Evolutionary conservation across 2,329 filamentous ascomycete species (phyloP).

Genomic region (Lasiodiplodia sp.): DNA sequence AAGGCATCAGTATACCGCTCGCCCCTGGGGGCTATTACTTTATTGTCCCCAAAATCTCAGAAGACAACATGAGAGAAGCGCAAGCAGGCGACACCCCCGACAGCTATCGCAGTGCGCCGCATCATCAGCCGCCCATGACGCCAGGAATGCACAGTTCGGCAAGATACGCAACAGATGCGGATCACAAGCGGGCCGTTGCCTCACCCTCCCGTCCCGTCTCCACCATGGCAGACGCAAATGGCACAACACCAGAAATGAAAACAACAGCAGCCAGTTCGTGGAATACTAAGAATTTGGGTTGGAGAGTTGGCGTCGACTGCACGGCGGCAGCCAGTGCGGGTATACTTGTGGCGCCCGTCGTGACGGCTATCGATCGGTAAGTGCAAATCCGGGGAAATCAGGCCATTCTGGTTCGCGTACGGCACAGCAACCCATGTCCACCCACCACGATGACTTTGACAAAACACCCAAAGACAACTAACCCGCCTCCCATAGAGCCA

Average conservation of each 20-base stretch:
- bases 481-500: constrained; percentile 60
- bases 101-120: constrained; percentile 14
- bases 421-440: constrained; percentile 5
- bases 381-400: constrained; percentile 34
- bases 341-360: constrained; percentile 79
- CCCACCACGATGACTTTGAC: not conserved
- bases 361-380: constrained; percentile 87
- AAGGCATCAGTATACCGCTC: not conserved
- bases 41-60: not conserved
- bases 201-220: not conserved
- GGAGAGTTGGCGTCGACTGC: constrained; percentile 72
- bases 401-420: constrained; percentile 5
- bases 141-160: constrained; percentile 9
- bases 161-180: constrained; percentile 21
- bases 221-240: constrained; percentile 10
- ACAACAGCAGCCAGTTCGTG: constrained; percentile 51
- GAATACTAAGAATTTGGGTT: constrained; percentile 77
- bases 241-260: constrained; percentile 14
- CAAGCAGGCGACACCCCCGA: constrained; percentile 17
- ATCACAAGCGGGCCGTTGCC: constrained; percentile 2
- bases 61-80: constrained; percentile 5
- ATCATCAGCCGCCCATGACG: constrained; percentile 23
- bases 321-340: constrained; percentile 75
- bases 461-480: not conserved
- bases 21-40: not conserved